phyloP scores from a whole-genome alignment of 1,284 basidiomycete species.

The Porodaedalea pini region DNA sequence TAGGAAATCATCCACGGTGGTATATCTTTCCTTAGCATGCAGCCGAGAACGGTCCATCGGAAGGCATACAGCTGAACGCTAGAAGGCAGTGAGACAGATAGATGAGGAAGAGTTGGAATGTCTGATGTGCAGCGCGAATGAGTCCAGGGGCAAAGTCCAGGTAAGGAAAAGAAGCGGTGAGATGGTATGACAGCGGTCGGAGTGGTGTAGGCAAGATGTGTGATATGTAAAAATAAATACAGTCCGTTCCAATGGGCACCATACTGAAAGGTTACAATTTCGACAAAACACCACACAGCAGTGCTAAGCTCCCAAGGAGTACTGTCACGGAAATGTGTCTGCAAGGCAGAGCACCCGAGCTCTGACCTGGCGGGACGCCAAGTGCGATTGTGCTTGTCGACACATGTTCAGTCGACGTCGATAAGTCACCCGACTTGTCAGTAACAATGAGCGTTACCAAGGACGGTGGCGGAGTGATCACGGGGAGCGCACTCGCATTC shows the following conservation, averaged over 20 bases:
- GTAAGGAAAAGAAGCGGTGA: neutral
- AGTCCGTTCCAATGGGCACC: neutral
- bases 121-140: neutral
- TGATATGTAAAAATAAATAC: constrained; percentile 2
- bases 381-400: constrained; percentile 32
- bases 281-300: neutral
- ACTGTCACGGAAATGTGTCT: neutral
- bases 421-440: constrained; percentile 31
- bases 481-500: constrained; percentile 34
- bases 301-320: neutral
- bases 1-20: too few relatives aligned
- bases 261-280: neutral
- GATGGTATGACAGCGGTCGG: too few relatives aligned
- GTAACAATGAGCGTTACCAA: constrained; percentile 36
- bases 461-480: constrained; percentile 33
- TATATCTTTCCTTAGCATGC: too few relatives aligned
- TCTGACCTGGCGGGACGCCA: constrained; percentile 33
- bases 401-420: constrained; percentile 32
- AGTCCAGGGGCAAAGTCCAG: neutral
- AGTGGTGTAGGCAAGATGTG: neutral
- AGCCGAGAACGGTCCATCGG: too few relatives aligned
- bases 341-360: neutral
- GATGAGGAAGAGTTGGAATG: neutral
- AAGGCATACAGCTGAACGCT: too few relatives aligned
- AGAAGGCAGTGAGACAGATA: too few relatives aligned